Percentiles rank a stretch among this genome's conserved stretches.
Conservation (phyloP, 2,329 filamentous ascomycete species). For the Penicillium sp. region DNA sequence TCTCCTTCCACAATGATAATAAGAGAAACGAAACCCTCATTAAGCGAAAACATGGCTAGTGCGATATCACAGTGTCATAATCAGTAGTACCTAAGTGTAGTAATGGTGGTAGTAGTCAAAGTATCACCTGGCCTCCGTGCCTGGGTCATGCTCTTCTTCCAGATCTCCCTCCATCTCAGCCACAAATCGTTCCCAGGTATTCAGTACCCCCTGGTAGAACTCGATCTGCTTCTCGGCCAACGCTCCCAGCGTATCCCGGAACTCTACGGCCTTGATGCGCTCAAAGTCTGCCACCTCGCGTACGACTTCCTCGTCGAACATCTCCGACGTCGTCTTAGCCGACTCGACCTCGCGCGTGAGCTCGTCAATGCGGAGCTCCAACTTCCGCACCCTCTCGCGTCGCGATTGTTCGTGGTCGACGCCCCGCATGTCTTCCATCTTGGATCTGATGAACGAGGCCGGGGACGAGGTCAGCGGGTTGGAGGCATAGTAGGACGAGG, state of each 20-base stretch:
- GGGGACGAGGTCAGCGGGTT: conserved; percentile 54
- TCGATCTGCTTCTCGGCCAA: conserved; percentile 76
- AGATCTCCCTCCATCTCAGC: conserved; percentile 68
- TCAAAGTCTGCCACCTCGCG: conserved; percentile 91
- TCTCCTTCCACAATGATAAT: too few relatives aligned
- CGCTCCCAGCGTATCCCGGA: conserved; percentile 73
- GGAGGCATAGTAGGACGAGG: conserved; percentile 49
- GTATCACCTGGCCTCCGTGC: too few relatives aligned
- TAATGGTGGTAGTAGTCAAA: too few relatives aligned
- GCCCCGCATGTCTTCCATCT: conserved; percentile 91
- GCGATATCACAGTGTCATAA: too few relatives aligned
- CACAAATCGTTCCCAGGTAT: conserved; percentile 85
- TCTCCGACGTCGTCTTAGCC: conserved; percentile 75
- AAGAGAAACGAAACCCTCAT: too few relatives aligned
- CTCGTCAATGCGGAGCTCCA: conserved; percentile 87
- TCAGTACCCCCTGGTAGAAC: conserved; percentile 72
- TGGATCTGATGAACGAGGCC: conserved; percentile 77
- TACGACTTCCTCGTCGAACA: conserved; percentile 93
- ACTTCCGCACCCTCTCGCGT: conserved; percentile 74
- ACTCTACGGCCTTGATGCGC: conserved; percentile 87
- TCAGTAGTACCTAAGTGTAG: too few relatives aligned
- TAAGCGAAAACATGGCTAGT: too few relatives aligned
- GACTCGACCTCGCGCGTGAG: conserved; percentile 80
- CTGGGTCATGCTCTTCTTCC: conserved; percentile 17
- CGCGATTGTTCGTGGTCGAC: conserved; percentile 91